Evolutionary conservation across 1,284 basidiomycete genomes (phyloP).

Genomic region (Marasmius oreades): DNA sequence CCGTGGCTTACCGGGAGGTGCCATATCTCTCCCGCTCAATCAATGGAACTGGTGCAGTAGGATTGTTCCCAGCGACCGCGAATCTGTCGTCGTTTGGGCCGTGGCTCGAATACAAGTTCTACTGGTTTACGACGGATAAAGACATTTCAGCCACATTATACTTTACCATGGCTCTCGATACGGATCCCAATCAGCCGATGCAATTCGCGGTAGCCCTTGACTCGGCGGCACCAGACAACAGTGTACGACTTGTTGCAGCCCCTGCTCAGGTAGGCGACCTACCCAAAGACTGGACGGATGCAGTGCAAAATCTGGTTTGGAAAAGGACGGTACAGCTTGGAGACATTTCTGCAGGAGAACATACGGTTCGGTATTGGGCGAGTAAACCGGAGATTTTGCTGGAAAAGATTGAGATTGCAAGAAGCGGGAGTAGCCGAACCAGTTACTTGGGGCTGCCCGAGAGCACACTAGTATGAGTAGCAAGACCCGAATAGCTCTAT

Average conservation of each 20-base stretch:
- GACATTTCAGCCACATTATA: slow-evolving; percentile 2
- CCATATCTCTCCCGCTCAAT: slow-evolving; percentile 7
- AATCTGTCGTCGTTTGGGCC: slow-evolving; percentile 1
- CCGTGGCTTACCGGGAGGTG: not conserved
- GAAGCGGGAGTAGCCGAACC: not conserved
- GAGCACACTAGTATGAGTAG: not conserved
- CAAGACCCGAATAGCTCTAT: not conserved
- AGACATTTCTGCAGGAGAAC: not conserved
- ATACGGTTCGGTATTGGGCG: slow-evolving; percentile 8
- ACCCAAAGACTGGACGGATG: slow-evolving; percentile 1
- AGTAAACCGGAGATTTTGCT: not conserved
- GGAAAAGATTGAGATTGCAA: slow-evolving; percentile 8
- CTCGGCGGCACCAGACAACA: not conserved
- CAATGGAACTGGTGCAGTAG: slow-evolving; percentile 5
- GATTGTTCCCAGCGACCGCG: not conserved
- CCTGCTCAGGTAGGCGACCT: slow-evolving; percentile 3
- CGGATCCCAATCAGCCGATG: slow-evolving; percentile 2
- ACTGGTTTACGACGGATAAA: not conserved
- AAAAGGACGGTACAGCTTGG: not conserved
- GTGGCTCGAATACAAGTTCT: slow-evolving; percentile 6
- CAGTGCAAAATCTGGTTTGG: slow-evolving; percentile 8
- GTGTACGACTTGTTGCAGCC: not conserved
- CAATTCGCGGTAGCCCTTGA: slow-evolving; percentile 7
- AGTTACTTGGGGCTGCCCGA: slow-evolving; percentile 6
- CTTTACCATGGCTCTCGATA: slow-evolving; percentile 10